Percentiles rank a stretch among this genome's conserved stretches.
Conservation (phyloP, 352 stramenopile genomes). For the Pythium aphanidermatum region DNA sequence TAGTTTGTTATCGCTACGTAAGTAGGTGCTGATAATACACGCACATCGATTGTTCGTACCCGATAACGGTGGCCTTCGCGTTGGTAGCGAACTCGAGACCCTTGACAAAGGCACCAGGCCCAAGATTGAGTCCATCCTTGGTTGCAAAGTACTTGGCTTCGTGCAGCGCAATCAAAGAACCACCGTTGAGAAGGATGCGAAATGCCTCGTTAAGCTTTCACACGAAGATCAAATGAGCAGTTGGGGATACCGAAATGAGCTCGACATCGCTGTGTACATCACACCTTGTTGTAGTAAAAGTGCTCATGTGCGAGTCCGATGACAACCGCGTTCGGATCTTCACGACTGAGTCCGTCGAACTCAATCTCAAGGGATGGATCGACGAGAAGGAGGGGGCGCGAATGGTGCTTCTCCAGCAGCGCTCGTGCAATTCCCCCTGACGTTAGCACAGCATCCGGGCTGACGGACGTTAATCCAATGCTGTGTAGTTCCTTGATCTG, state of each 20-base stretch:
- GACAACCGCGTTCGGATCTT: conserved; percentile 54
- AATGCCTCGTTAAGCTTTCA: conserved; percentile 50
- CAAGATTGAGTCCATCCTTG: conserved; percentile 41
- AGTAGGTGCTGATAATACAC: no score
- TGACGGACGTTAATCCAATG: conserved; percentile 36
- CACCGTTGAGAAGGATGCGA: conserved; percentile 37
- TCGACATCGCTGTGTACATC: no score
- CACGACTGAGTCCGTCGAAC: conserved; percentile 30
- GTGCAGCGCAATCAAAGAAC: conserved; percentile 46
- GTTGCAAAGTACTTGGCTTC: conserved; percentile 46
- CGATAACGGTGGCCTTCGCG: conserved; percentile 36
- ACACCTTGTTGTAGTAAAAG: conserved; percentile 54
- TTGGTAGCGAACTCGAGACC: conserved; percentile 40
- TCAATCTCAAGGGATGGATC: conserved; percentile 37
- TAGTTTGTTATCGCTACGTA: no score
- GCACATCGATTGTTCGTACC: no score
- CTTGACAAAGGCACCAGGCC: conserved; percentile 47
- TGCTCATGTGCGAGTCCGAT: conserved; percentile 37
- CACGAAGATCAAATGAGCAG: no score
- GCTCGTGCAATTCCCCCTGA: conserved; percentile 35
- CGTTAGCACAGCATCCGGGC: conserved; percentile 35
- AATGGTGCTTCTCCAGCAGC: conserved; percentile 26
- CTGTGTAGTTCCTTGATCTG: conserved; percentile 39
- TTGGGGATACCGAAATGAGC: no score
- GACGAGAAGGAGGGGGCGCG: conserved; percentile 42